Conservation (phyloP, 169 alveolate genomes). For the Toxoplasma gondii region DNA sequence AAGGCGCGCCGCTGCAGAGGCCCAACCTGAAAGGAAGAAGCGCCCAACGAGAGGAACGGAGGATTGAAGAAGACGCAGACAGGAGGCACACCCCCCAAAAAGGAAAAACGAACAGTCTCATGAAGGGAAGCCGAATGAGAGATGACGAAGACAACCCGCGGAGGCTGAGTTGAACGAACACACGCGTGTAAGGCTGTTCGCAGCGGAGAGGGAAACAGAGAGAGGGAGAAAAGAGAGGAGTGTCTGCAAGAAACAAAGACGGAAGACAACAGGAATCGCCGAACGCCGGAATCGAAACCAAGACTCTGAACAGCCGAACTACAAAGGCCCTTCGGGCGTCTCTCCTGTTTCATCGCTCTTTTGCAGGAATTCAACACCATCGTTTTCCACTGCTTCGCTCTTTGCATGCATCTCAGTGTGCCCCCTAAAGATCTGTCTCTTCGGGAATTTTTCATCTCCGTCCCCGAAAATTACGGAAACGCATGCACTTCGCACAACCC, state of each 20-base stretch:
- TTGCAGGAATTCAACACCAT: no score
- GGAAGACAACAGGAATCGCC: neutral
- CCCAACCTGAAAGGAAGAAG: conserved; percentile 32
- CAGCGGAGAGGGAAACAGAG: neutral
- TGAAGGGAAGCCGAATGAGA: neutral
- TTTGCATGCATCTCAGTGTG: no score
- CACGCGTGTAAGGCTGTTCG: no score
- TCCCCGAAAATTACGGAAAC: no score
- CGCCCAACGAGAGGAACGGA: neutral
- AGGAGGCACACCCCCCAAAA: neutral
- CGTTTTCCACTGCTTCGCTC: no score
- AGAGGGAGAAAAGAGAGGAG: neutral
- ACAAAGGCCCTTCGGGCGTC: no score
- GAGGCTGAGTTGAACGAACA: neutral
- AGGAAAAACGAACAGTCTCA: neutral
- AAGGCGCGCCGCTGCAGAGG: conserved; percentile 46
- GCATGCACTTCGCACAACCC: no score
- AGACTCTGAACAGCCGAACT: no score
- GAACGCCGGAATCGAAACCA: neutral
- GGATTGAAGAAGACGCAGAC: neutral
- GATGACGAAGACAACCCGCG: neutral
- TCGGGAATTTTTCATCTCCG: no score
- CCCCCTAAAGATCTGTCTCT: no score
- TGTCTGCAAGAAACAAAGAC: neutral
- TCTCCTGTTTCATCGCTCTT: no score